Evolutionary conservation across 2,329 filamentous ascomycete genomes (phyloP).

Genomic region (Microsporum ferrugineum): DNA sequence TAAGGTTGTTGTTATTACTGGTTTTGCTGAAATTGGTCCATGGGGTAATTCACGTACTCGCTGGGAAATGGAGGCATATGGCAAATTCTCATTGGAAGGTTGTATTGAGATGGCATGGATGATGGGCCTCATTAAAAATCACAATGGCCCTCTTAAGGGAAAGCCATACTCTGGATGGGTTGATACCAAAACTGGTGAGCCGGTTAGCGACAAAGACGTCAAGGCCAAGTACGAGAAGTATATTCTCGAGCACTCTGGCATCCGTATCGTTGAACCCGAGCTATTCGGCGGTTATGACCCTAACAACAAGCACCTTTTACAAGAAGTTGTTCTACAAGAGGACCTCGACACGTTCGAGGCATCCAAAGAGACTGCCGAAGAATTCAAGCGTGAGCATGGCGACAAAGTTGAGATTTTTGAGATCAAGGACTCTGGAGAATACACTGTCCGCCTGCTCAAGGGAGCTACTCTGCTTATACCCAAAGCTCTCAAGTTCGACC

Average conservation of each 20-base stretch:
- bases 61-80: conserved; percentile 98
- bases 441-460: conserved; percentile 88
- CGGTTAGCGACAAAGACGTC: conserved; percentile 95
- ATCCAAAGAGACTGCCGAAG: conserved; percentile 91
- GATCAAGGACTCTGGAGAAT: conserved; percentile 86
- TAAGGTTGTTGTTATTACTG: conserved; percentile 93
- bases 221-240: conserved; percentile 96
- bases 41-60: conserved; percentile 98
- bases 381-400: conserved; percentile 93
- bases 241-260: conserved; percentile 92
- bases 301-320: conserved; percentile 94
- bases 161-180: conserved; percentile 94
- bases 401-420: conserved; percentile 98
- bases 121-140: conserved; percentile 98
- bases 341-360: conserved; percentile 95
- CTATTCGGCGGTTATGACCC: conserved; percentile 95
- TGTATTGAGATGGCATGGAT: conserved; percentile 99
- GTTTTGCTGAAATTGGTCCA: conserved; percentile 88
- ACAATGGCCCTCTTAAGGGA: conserved; percentile 92
- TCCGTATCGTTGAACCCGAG: conserved; percentile 94
- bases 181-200: conserved; percentile 84
- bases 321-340: conserved; percentile 94
- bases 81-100: conserved; percentile 92
- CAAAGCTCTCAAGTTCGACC: conserved; percentile 93
- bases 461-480: conserved; percentile 89